These are phyloP conservation scores for Cladosporium sp. DNA, from an alignment of 2,329 filamentous ascomycete genomes.

Conservation along the genomic window DNA sequence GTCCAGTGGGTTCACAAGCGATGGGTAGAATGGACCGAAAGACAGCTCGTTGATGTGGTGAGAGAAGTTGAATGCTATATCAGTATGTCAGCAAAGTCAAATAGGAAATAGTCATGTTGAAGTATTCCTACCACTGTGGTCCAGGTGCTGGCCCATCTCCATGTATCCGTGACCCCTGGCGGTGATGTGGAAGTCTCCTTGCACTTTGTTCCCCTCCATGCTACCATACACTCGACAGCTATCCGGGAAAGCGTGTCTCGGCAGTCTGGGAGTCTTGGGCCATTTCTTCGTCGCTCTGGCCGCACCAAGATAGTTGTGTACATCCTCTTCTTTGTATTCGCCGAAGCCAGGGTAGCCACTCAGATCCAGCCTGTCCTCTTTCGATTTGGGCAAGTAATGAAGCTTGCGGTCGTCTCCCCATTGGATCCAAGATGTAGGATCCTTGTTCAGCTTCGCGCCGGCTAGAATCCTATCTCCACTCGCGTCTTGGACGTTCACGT, in stretches of 20 bases:
- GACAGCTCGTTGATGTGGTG: slow-evolving; percentile 95
- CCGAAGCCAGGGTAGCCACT: slow-evolving; percentile 27
- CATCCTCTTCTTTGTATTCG: slow-evolving; percentile 70
- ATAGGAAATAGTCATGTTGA: too few species aligned
- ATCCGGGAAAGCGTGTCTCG: slow-evolving; percentile 50
- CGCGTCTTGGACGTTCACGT: slow-evolving; percentile 95
- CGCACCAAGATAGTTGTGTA: slow-evolving; percentile 81
- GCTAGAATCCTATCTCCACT: slow-evolving; percentile 88
- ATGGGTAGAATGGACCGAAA: slow-evolving; percentile 95
- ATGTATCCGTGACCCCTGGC: slow-evolving; percentile 92
- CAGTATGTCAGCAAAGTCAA: neutral
- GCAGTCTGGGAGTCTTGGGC: slow-evolving; percentile 67
- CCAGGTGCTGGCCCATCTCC: slow-evolving; percentile 73
- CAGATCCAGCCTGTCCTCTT: slow-evolving; percentile 52
- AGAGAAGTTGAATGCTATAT: slow-evolving; percentile 87
- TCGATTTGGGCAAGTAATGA: slow-evolving; percentile 52
- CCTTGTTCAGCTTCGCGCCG: slow-evolving; percentile 65
- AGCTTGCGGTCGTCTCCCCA: slow-evolving; percentile 70
- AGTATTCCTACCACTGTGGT: slow-evolving; percentile 61
- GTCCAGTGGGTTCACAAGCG: slow-evolving; percentile 89
- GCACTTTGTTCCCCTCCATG: slow-evolving; percentile 90
- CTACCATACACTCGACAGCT: slow-evolving; percentile 87
- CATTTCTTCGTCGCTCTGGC: slow-evolving; percentile 64
- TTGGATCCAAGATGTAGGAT: slow-evolving; percentile 74
- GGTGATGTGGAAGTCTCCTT: slow-evolving; percentile 97